Percentiles rank a stretch among this genome's conserved stretches.
Evolutionary conservation across 805 yeast species (phyloP).

Genomic region (Kluyveromyces wickerhamii): DNA sequence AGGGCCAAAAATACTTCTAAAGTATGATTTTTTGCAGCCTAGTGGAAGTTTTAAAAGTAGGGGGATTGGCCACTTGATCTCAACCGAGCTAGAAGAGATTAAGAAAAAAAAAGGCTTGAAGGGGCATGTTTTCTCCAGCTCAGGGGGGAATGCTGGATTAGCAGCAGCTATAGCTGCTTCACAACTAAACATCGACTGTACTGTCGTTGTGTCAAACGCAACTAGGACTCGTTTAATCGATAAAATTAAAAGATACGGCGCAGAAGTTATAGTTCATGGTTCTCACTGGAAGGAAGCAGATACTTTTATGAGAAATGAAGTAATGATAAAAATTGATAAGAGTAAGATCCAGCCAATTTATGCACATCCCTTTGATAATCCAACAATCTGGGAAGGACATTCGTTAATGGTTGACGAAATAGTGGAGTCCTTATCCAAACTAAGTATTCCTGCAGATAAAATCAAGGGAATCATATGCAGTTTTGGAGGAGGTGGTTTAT

Average conservation of each 20-base stretch:
- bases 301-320: conserved; percentile 29
- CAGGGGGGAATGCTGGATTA: conserved; percentile 41
- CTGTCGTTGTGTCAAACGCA: conserved; percentile 52
- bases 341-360: conserved; percentile 33
- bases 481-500: conserved; percentile 52
- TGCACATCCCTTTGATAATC: conserved; percentile 49
- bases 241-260: conserved; percentile 35
- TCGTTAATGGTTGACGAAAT: conserved; percentile 41
- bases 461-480: conserved; percentile 45
- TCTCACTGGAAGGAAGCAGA: conserved; percentile 45
- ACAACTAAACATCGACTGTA: conserved; percentile 32
- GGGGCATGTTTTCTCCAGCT: conserved; percentile 41
- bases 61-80: conserved; percentile 44
- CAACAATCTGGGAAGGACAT: conserved; percentile 49
- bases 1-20: conserved; percentile 34
- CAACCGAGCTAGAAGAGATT: conserved; percentile 25
- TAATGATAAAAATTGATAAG: conserved; percentile 18
- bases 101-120: conserved; percentile 23
- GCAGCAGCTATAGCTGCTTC: conserved; percentile 45
- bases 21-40: conserved; percentile 47
- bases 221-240: conserved; percentile 40
- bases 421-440: conserved; percentile 20
- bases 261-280: conserved; percentile 42
- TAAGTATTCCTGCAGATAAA: conserved; percentile 14
- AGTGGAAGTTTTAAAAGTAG: conserved; percentile 51